Evolutionary conservation across 768 basidiomycete species (phyloP).

Genomic region (Lentinus tigrinus): DNA sequence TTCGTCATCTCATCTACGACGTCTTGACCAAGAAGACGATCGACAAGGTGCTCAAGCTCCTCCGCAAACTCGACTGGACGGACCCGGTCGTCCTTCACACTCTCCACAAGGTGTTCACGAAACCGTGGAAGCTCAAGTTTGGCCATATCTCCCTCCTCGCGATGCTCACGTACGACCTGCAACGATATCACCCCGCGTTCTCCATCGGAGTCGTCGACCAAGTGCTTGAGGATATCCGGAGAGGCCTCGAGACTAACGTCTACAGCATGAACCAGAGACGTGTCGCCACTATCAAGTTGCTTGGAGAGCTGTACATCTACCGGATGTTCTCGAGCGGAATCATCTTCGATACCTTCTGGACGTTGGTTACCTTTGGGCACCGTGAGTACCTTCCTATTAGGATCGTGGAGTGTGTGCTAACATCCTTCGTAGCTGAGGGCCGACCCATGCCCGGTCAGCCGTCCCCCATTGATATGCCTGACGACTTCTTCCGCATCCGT

Average conservation of each 20-base stretch:
- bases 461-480: constrained; percentile 82
- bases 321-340: constrained; percentile 85
- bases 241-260: constrained; percentile 89
- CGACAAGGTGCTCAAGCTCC: constrained; percentile 90
- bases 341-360: constrained; percentile 94
- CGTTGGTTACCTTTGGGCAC: constrained; percentile 92
- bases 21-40: constrained; percentile 91
- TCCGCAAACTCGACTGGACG: constrained; percentile 98
- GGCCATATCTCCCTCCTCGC: constrained; percentile 86
- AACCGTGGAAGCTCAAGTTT: constrained; percentile 97
- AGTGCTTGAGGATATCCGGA: constrained; percentile 87
- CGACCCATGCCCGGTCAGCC: constrained; percentile 78
- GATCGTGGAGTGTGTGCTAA: constrained; percentile 9
- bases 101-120: constrained; percentile 90
- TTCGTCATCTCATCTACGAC: constrained; percentile 93
- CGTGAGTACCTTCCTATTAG: constrained; percentile 62
- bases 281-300: constrained; percentile 88
- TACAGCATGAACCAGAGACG: constrained; percentile 95
- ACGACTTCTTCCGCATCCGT: constrained; percentile 94
- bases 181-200: constrained; percentile 90
- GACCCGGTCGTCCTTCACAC: constrained; percentile 56
- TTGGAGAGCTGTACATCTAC: constrained; percentile 97
- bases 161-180: constrained; percentile 93
- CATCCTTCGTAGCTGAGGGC: constrained; percentile 66
- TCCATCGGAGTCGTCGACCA: constrained; percentile 89